Base-by-base conservation (phyloP, 2,329 filamentous ascomycete species). In the Monilinia fructigena region DNA sequence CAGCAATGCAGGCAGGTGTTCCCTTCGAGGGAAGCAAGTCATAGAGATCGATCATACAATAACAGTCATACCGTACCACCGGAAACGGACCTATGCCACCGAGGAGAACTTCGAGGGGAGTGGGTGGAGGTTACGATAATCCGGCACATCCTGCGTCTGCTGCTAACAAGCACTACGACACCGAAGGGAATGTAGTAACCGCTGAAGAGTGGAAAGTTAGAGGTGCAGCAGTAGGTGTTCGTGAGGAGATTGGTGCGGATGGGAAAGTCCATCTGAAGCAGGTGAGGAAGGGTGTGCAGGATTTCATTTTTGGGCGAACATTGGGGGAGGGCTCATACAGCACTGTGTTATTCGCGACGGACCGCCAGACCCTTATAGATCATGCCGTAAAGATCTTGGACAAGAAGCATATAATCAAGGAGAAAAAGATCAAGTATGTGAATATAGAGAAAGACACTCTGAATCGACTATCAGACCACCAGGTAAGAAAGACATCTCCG, bases 381-480 rank as follows among this genome's bases (percentile, higher is more conserved):
- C 98, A 98, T 76, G 95, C 95, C 35, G 93, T 99, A 80, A 99
- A 99, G 78, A 94, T 99, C 20, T 85, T 99, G 56, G 95, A 99
- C 79, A 99, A 99, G 80, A 87, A 93, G 74, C 95, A 99, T 78
- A 99, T 99, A 75, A 99, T 99, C 82, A 99, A 98, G 79, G 95
- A 99, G 80, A 98, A 97, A 79, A 99, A 99, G 83, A 96, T 99
- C 75, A 99, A 99, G 83, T 99, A 99, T 76, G 95, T 99, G 79
- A 99, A 98, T 79, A 99, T 99, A 74, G 95, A 99, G 79, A 97
- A 97, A 80, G 94, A 99, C 79, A 98, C 95, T 0, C 82, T 99
- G 66, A 99, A 99, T 76, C 89, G 95, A 70, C 82, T 99, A 67
- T 98, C 94, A 4, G 94, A 99, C 70, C 95, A 99, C 75, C 95